phyloP scores from a whole-genome alignment of 306 rosid species.

The Mucuna pruriens region DNA sequence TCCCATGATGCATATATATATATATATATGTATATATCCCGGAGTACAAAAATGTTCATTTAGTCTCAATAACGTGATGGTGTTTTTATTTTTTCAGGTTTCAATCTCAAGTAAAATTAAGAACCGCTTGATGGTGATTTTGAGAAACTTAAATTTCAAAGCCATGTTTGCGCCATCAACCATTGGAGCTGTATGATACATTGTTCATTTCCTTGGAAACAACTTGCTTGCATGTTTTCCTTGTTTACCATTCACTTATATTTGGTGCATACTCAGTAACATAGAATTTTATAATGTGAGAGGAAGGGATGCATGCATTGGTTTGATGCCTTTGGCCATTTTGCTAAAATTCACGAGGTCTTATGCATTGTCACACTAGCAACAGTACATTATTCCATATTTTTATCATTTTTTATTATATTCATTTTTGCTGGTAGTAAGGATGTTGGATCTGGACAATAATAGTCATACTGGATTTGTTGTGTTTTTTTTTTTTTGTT shows the following conservation, averaged over 20 bases:
- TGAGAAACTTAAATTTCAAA: slow-evolving; percentile 59
- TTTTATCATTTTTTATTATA: not conserved
- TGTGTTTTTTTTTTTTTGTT: not conserved
- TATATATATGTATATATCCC: not conserved
- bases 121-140: slow-evolving; percentile 23
- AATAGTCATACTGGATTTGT: not conserved
- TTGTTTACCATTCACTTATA: not conserved
- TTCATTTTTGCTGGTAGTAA: not conserved
- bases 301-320: not conserved
- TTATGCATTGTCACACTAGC: not conserved
- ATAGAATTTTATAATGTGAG: not conserved
- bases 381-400: not conserved
- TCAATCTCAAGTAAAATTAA: slow-evolving; percentile 44
- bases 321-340: not conserved
- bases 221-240: slow-evolving; percentile 15
- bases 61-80: not conserved
- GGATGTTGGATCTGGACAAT: not conserved
- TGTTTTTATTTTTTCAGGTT: slow-evolving; percentile 46
- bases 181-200: slow-evolving; percentile 67
- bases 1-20: not conserved
- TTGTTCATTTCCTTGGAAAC: slow-evolving; percentile 7
- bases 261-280: not conserved
- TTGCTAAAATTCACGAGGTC: not conserved
- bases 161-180: slow-evolving; percentile 82
- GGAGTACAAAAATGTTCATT: not conserved